Evolutionary conservation across 148 eudicot species (phyloP), one percentile per base, ranked within the genome.

Genomic region (Rhododendron williamsianum): DNA sequence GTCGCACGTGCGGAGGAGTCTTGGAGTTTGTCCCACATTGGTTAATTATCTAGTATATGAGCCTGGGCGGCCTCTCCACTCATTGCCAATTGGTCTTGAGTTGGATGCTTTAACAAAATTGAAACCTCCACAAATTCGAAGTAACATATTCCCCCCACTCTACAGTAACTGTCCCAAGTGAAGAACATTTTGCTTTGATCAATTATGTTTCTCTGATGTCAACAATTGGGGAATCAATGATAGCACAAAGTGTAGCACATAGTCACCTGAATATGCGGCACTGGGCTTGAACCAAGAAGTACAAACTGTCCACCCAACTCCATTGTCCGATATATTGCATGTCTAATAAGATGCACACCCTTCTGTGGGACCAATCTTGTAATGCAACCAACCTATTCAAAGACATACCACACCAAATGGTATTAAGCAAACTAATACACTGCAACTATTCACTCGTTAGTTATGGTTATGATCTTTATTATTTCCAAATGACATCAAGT

Each of bases 321-420:
- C 90, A 93, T 56, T 73, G 98, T 92, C 74, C 94, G 90, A 80
- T 95, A 97, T 74, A 97, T 92, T 86, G 99, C 99, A 92, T 97
- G 98, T 86, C 96, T 90, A 82, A 95, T 97, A 78, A 97, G 96
- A 94, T 95, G 99, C 69, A 97, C 97, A 63, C 98, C 98, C 89
- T 95, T 95, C 84, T 97, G 98, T 19, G 99, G 98, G 43, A 97
- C 99, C 90, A 97, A 89, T 89, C 99, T 93, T 84, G 99, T 95
- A 83, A 97, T 91, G 90, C 98, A 97, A 90, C 94, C 94, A 89
- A 97, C 92, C 99, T 97, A 88, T 85, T 49, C 84, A 90, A 43
- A 85, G 18, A 45, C 35, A 77, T 4, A 49, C 51, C 78, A 49
- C 78, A 76, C 45, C 79, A 86, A 23, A 49, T 23, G 58, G 85